Evolutionary conservation across 345 rosid species (phyloP), one percentile per base, ranked within the genome.

Genomic region (Leavenworthia alabamica): DNA sequence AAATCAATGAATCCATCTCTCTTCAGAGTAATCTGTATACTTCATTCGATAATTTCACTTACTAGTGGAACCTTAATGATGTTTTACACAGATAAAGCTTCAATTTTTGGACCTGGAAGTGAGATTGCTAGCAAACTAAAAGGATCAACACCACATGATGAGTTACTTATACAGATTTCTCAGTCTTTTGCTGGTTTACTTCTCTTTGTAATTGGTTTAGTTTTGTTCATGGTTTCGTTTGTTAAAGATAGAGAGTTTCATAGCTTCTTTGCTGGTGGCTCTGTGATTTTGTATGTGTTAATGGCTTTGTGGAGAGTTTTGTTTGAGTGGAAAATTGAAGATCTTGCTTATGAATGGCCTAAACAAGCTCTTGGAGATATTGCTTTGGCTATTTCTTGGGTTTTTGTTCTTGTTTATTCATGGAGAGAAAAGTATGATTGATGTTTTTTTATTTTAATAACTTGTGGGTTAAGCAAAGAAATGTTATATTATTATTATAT

Each of bases 171-270:
- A 55, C 77, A 77, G 75, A 94, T 88, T 16, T 85, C 97, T 6
- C 86, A 87, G 36, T 94, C 99, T 0, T 94, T 90, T 71, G 84
- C 97, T 0, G 99, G 99, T 49, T 66, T 93, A 86, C 92, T 93
- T 60, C 70, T 93, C 4, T 85, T 87, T 47, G 79, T 79, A 1
- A 80, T 93, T 11, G 99, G 99, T 45, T 74, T 76, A 29, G 48
- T 90, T 7, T 39, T 93, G 40, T 84, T 90, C 64, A 90, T 94
- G 99, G 95, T 94, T 4, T 77, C 97, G 7, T 90, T 88, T 49
- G 90, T 86, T 0, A 88, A 74, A 75, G 99, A 94, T 13, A 77
- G 73, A 62, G 88, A 80, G 15, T 90, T 90, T 42, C 97, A 94
- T 15, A 57, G 81, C 50, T 94, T 87, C 75, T 94, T 94, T 22